phyloP scores from a whole-genome alignment of 257 asterid species.

The Solanum chmielewskii region DNA sequence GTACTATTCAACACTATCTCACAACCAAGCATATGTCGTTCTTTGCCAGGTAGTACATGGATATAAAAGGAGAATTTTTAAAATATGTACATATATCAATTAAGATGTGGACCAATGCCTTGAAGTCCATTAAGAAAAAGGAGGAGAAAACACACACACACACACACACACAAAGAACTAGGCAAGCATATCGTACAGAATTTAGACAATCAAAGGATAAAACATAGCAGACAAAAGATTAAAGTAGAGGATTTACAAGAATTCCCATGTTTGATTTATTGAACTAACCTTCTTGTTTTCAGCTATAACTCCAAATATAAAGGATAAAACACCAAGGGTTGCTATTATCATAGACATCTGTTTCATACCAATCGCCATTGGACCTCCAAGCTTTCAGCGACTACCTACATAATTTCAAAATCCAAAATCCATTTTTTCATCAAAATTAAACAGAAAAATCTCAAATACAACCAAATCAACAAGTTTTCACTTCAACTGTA shows the following conservation, averaged over 20 bases:
- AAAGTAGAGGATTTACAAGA: not conserved
- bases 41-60: not conserved
- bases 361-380: conserved; percentile 46
- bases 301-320: conserved; percentile 47
- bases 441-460: not conserved
- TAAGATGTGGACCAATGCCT: not conserved
- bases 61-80: not conserved
- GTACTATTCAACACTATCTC: not conserved
- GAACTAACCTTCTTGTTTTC: conserved; percentile 19
- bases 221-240: not conserved
- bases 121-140: not conserved
- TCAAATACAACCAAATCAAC: not conserved
- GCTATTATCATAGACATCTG: conserved; percentile 44
- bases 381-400: not conserved
- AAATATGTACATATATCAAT: not conserved
- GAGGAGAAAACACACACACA: not conserved
- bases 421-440: not conserved
- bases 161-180: not conserved
- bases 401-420: conserved; percentile 8
- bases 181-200: not conserved
- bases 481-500: not conserved
- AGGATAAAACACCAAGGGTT: conserved; percentile 40
- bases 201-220: not conserved
- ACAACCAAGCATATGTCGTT: not conserved
- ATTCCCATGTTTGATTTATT: not conserved